A percentile compares a stretch with the other conserved stretches of the same genome.
Evolutionary conservation across 2,329 filamentous ascomycete genomes (phyloP).

Genomic region (Aureobasidium zeae): DNA sequence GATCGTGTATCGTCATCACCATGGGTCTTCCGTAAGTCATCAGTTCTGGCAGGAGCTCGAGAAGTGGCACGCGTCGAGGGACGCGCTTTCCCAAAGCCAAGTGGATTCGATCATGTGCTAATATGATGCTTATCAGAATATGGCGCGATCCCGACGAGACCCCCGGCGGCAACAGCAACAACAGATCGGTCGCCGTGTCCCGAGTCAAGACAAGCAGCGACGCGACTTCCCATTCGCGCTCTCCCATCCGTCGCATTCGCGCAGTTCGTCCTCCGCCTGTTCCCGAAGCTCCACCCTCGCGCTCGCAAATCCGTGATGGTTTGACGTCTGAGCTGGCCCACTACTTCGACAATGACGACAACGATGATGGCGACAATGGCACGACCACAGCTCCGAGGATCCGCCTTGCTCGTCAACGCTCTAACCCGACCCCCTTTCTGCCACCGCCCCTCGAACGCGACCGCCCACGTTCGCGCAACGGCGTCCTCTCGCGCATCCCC

Average conservation of each 20-base stretch:
- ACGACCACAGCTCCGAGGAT: neutral
- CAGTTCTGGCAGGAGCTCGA: too few relatives aligned
- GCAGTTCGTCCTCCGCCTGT: constrained; percentile 2
- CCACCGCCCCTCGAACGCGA: constrained; percentile 10
- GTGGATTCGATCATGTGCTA: neutral
- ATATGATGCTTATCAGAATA: too few relatives aligned
- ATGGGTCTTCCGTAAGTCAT: constrained; percentile 19
- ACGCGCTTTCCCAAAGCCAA: constrained; percentile 5
- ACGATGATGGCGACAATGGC: neutral
- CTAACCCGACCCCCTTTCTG: neutral
- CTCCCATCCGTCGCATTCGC: constrained; percentile 45
- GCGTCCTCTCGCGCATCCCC: neutral
- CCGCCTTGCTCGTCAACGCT: neutral
- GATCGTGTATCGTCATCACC: neutral
- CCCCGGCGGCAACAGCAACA: constrained; percentile 30
- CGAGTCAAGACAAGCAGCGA: constrained; percentile 45
- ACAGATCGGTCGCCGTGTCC: constrained; percentile 41
- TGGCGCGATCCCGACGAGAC: constrained; percentile 46
- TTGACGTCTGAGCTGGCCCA: constrained; percentile 1
- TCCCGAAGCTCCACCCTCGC: constrained; percentile 4
- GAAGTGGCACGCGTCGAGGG: constrained; percentile 2
- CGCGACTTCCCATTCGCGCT: constrained; percentile 44
- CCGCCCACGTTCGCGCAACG: constrained; percentile 11
- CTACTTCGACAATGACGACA: neutral
- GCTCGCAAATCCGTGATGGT: neutral